phyloP scores from a whole-genome alignment of 2,329 filamentous ascomycete species.

The Aspergillus transmontanensis region DNA sequence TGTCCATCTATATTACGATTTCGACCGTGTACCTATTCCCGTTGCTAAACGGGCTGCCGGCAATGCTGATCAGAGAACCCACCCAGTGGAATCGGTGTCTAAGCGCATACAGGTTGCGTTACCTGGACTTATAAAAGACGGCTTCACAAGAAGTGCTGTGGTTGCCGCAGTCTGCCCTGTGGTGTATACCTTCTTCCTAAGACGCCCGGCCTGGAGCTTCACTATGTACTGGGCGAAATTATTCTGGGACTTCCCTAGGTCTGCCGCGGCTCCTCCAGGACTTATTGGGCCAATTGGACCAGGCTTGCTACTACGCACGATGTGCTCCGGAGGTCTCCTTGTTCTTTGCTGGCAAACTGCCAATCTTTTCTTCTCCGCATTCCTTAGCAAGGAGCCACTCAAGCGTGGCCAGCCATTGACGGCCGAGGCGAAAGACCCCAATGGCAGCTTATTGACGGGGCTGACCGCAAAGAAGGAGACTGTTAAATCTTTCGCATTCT shows the following conservation, averaged over 20 bases:
- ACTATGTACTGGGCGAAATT: slow-evolving; percentile 70
- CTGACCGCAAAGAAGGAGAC: slow-evolving; percentile 80
- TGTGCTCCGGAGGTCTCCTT: slow-evolving; percentile 67
- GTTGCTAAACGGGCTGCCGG: slow-evolving; percentile 39
- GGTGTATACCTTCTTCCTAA: slow-evolving; percentile 65
- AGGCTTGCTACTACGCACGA: slow-evolving; percentile 58
- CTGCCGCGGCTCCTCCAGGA: slow-evolving; percentile 61
- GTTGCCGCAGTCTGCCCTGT: slow-evolving; percentile 53
- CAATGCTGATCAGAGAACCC: slow-evolving; percentile 38
- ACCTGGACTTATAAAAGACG: slow-evolving; percentile 32
- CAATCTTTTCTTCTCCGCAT: slow-evolving; percentile 77
- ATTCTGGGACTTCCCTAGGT: slow-evolving; percentile 75
- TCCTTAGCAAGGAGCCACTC: slow-evolving; percentile 76
- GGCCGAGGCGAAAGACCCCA: slow-evolving; percentile 83
- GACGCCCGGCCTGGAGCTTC: slow-evolving; percentile 67
- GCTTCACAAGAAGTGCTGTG: slow-evolving; percentile 41
- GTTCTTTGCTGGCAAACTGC: slow-evolving; percentile 74
- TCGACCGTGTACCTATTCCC: slow-evolving; percentile 66
- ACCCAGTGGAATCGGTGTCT: slow-evolving; percentile 38
- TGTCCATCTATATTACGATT: slow-evolving; percentile 71
- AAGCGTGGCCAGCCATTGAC: slow-evolving; percentile 86
- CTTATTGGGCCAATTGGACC: slow-evolving; percentile 60
- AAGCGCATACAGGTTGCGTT: slow-evolving; percentile 42
- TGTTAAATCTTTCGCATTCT: slow-evolving; percentile 81
- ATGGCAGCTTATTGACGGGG: slow-evolving; percentile 83